Evolutionary conservation across 2,329 filamentous ascomycete genomes (phyloP), one percentile per base, ranked within the genome.

Genomic region (Hypoxylon rubiginosum): DNA sequence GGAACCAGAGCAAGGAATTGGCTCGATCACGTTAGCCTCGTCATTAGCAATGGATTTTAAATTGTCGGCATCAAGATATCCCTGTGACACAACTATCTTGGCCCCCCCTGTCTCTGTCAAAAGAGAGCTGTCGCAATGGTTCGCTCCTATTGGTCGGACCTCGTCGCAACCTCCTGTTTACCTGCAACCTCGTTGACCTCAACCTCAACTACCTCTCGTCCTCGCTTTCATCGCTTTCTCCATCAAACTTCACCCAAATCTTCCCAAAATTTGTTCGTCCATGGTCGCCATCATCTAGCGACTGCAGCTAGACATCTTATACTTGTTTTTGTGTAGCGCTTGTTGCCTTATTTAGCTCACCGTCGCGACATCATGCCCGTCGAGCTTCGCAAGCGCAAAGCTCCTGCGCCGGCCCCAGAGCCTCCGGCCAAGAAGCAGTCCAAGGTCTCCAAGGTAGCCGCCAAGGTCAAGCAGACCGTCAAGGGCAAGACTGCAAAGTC

Each of bases 331-430:
- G 19, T 17, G 8, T 43, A 21, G 11, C 45, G 15, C 54, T 30
- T 58, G 57, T 52, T 50, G 19, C 32, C 49, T 55, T 61, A 61
- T 66, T 63, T 46, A 62, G 46, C 48, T 53, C 41, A 34, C 36
- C 61, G 10, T 64, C n/a, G 55, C 66, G 21, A 17, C 67, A 67
- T 36, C 55, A 82, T 83, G 82, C 79, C 81, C 62, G 77, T 79
- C 57, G 80, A 81, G 74, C 76, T 83, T 43, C 76, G 82, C 72
- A 83, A 83, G 74, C 80, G 82, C 74, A 82, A 82, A 72, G 79
- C 80, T 63, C 79, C 81, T 65, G 77, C 78, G 63, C 78, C 79
- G 49, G 73, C 73, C 21, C 79, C 80, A 28, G 75, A 76, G 65
- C 75, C 79, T 61, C 79, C 80, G 46, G 76, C 79, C 41, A 77